Evolutionary conservation across 768 basidiomycete genomes (phyloP).

Genomic region (Lentinula sp.): DNA sequence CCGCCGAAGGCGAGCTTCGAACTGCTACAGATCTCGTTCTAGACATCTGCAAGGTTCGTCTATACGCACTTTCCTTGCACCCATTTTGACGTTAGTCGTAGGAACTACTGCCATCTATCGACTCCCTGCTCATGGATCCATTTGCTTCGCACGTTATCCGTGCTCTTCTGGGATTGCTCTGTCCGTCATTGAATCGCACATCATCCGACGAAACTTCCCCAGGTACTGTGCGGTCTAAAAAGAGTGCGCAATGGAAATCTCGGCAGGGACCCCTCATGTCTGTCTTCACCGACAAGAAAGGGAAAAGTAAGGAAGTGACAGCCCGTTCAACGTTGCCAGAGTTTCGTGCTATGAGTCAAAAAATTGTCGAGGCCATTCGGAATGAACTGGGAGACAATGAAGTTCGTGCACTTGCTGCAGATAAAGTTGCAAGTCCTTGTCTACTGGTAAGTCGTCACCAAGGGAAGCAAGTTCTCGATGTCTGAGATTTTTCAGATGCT

Average conservation of each 20-base stretch:
- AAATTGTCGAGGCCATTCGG: conserved; percentile 45
- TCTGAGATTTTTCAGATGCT: conserved; percentile 48
- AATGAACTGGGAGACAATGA: conserved; percentile 60
- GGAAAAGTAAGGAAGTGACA: conserved; percentile 25
- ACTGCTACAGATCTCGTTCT: conserved; percentile 58
- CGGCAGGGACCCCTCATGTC: conserved; percentile 79
- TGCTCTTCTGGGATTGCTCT: conserved; percentile 71
- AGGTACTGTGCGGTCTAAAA: conserved; percentile 70
- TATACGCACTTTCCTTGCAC: not conserved
- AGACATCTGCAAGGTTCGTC: conserved; percentile 55
- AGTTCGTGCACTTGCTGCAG: conserved; percentile 68
- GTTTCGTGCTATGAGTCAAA: conserved; percentile 40
- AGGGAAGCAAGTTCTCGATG: conserved; percentile 2
- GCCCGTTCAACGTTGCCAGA: conserved; percentile 30
- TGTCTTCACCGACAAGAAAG: conserved; percentile 49
- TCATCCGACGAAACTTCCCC: conserved; percentile 31
- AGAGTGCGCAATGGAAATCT: conserved; percentile 76
- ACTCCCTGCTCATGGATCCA: conserved; percentile 69
- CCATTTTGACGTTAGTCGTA: conserved; percentile 18
- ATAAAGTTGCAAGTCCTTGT: conserved; percentile 72
- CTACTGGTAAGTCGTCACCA: conserved; percentile 47
- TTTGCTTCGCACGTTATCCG: conserved; percentile 91
- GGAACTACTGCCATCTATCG: conserved; percentile 66
- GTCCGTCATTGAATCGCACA: conserved; percentile 45
- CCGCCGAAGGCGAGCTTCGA: conserved; percentile 60